phyloP scores from a whole-genome alignment of 1,139 yeast species.

The Lodderomyces theae region DNA sequence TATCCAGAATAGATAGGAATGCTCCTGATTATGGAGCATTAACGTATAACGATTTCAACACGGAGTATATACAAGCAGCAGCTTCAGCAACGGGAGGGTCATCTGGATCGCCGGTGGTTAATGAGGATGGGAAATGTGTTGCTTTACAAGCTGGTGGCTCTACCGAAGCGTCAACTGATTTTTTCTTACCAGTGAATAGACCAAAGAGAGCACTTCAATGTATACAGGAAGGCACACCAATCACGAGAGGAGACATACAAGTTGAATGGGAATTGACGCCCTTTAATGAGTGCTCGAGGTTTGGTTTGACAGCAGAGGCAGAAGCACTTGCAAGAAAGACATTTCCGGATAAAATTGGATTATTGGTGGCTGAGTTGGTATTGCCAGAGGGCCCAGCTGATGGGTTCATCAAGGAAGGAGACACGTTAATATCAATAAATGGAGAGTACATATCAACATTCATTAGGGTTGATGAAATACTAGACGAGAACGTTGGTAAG shows the following conservation, averaged over 20 bases:
- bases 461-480: conserved; percentile 77
- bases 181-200: conserved; percentile 81
- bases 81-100: conserved; percentile 96
- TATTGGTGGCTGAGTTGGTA: conserved; percentile 79
- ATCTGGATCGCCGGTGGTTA: conserved; percentile 92
- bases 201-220: conserved; percentile 79
- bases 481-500: conserved; percentile 69
- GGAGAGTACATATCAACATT: conserved; percentile 66
- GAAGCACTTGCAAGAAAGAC: conserved; percentile 65
- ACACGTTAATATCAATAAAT: conserved; percentile 72
- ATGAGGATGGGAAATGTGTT: conserved; percentile 81
- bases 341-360: conserved; percentile 77
- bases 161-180: conserved; percentile 88
- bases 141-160: conserved; percentile 96
- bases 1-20: conserved; percentile 85
- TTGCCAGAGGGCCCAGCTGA: conserved; percentile 89
- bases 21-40: conserved; percentile 91
- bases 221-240: conserved; percentile 54
- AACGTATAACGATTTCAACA: conserved; percentile 92
- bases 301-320: conserved; percentile 76
- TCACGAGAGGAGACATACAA: conserved; percentile 83
- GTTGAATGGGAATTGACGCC: conserved; percentile 88
- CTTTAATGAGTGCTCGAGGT: conserved; percentile 83
- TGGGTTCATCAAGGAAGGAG: conserved; percentile 75
- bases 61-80: conserved; percentile 95